Conservation (phyloP, 2,329 filamentous ascomycete species). For the Botrytis cinerea region DNA sequence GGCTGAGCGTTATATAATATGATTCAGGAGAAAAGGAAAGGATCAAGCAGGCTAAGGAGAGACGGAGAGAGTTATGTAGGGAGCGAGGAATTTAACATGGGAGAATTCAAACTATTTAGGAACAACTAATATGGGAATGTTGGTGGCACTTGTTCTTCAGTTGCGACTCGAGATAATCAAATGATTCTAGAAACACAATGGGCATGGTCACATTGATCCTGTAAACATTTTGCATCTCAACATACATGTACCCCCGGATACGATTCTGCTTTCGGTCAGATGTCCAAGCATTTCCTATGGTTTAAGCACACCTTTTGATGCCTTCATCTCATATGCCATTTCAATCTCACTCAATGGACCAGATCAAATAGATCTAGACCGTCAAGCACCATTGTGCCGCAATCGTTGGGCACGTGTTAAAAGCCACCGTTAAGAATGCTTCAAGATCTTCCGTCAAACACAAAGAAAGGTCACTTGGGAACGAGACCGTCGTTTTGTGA, state of each 20-base stretch:
- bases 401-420: slow-evolving; percentile 1
- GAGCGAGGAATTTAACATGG: neutral
- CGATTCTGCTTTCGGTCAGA: slow-evolving; percentile 3
- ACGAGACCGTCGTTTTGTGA: neutral
- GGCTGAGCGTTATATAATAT: neutral
- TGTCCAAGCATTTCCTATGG: neutral
- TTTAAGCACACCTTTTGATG: slow-evolving; percentile 3
- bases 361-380: neutral
- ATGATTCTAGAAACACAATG: neutral
- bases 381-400: slow-evolving; percentile 1
- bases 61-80: neutral
- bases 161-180: neutral
- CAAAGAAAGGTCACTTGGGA: neutral
- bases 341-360: neutral
- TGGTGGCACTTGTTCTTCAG: neutral
- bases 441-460: neutral
- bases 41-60: neutral
- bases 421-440: slow-evolving; percentile 14
- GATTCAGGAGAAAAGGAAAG: neutral
- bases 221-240: neutral
- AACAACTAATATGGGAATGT: neutral
- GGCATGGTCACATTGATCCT: neutral
- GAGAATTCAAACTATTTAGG: too few relatives aligned
- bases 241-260: neutral
- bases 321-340: neutral